Base-by-base conservation (phyloP, 2,329 filamentous ascomycete genomes). In the Stylonectria norvegica region DNA sequence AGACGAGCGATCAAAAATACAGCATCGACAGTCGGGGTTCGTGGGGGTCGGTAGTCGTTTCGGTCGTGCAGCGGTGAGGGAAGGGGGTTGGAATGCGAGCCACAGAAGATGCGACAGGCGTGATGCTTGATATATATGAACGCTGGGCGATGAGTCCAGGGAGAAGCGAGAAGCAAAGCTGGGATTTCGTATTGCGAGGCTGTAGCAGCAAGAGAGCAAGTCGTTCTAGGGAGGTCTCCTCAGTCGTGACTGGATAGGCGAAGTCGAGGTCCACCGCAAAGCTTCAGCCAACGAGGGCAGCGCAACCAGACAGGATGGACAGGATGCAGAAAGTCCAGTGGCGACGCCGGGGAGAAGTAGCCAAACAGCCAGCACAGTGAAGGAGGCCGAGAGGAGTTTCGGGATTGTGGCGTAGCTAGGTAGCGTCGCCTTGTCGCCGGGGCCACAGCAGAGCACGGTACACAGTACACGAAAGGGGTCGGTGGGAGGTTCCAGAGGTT, bases 11-110 rank as follows among this genome's bases (percentile, higher is more conserved):
- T 48, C 46, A 54, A 42, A 23, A 36, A 34, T 42, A 42, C 49
- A 46, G 43, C 54, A 57, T 37, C 29, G 32, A 47, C 45, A 30
- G 46, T 46, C 47, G 39, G 14, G 37, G 32, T 5, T 8, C 14
- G 30, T 32, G 9, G 7, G 30, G 30, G 19, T 19, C 27, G 27
- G 39, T 42, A 39, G 30, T 52, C 49, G 39, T 48, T 36, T 44
- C 48, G 34, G 42, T 52, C 45, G 50, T 54, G 35, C 51, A 53
- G 53, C 47, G 49, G 45, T 53, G 47, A 47, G 35, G 39, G 22
- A 35, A 34, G 38, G 39, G 16, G 39, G 29, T 27, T 36, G 43
- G 39, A 18, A 40, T 33, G 39, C 37, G 20, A 34, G 31, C 10
- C n/a, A 20, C 17, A 29, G 31, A 20, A 34, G 22, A n/a, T 39